Percentiles rank a stretch among this genome's conserved stretches.
phyloP scores from a whole-genome alignment of 306 rosid genomes.

The Lathyrus sativus region DNA sequence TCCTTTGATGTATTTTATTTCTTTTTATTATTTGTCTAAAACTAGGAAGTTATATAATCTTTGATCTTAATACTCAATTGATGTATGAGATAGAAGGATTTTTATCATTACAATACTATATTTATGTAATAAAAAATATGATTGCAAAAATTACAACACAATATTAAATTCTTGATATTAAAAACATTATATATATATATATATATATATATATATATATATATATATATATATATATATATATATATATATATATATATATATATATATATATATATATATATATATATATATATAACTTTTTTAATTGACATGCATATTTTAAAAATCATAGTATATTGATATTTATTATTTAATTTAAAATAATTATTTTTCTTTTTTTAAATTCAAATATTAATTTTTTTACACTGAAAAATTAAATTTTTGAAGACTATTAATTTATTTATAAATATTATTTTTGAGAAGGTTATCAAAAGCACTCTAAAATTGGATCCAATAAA shows the following conservation, averaged over 20 bases:
- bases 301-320: background rate
- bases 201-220: background rate
- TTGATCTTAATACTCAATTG: constrained; percentile 33
- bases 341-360: background rate
- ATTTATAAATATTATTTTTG: background rate
- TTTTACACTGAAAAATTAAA: background rate
- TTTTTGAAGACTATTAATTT: background rate
- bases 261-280: background rate
- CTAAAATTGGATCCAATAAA: background rate
- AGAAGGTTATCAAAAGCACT: background rate
- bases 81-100: background rate
- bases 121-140: background rate
- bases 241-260: background rate
- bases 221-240: background rate
- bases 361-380: background rate
- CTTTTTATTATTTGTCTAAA: constrained; percentile 40
- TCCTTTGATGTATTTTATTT: constrained; percentile 43
- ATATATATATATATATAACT: background rate
- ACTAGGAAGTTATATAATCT: constrained; percentile 46
- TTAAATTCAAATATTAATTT: background rate
- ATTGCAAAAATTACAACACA: constrained; percentile 1
- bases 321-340: background rate
- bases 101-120: constrained; percentile 20
- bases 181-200: background rate
- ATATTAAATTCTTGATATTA: constrained; percentile 18